Evolutionary conservation across 371 early-diverging fungal genomes (phyloP), one percentile per base, ranked within the genome.

Genomic region (Apophysomyces elegans): DNA sequence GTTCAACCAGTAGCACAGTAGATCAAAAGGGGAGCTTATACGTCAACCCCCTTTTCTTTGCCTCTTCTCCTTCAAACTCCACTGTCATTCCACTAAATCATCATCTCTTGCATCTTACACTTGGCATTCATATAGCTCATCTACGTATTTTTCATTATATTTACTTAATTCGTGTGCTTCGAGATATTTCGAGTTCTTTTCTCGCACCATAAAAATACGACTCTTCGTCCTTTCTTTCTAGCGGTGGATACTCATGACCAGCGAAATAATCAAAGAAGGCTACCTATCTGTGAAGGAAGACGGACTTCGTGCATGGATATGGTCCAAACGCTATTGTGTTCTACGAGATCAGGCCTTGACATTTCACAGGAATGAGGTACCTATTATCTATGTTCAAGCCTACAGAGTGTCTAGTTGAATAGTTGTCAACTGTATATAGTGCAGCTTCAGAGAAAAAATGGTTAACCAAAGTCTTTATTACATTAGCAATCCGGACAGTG

Each of bases 241-340:
- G 21, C 16, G 21, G 21, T 5, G 18, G 41, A 47, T 43, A n/a
- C 45, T 54, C 16, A 46, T 45, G 14, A 81, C 78, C 77, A 64
- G 77, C 60, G 78, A 77, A 64, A 78, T 78, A 35, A 78, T 73
- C 67, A 93, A 91, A 68, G 77, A 86, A 47, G 93, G 93, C 38
- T 84, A 90, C 66, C 73, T 84, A 38, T 72, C 71, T 54, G 85
- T 94, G 37, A 91, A 91, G 77, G 95, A 95, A 72, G 91, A 90
- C 66, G 91, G 91, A 32, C 67, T 91, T 62, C 61, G 81, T 54
- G 84, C 88, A 58, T 93, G 93, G 84, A 84, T 93, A 65, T 95
- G 95, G 95, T 86, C 91, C 36, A 93, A 92, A 76, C 79, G 94
- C 32, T 95, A 90, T 88, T 85, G 93, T 56, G 83, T 93, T n/a